These are phyloP conservation scores for Hordeum pubiflorum DNA, from an alignment of 202 grass and related monocot species.

Conservation along the genomic window DNA sequence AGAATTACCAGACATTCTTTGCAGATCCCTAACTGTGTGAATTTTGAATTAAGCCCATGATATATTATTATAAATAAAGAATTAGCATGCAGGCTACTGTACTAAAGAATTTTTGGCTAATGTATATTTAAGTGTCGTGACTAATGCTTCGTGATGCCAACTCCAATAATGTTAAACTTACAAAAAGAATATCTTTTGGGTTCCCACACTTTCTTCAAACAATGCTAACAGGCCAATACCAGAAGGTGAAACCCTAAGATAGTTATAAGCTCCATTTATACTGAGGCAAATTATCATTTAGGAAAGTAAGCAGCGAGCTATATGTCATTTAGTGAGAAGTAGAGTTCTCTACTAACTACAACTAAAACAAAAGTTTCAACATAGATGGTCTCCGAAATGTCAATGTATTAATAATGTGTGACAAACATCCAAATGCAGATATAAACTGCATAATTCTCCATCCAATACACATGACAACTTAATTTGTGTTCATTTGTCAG, in stretches of 20 bases:
- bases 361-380: not conserved
- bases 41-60: conserved; percentile 46
- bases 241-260: not conserved
- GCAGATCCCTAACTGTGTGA: conserved; percentile 94
- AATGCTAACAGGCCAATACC: not conserved
- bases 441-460: not conserved
- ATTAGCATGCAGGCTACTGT: not conserved
- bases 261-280: not conserved
- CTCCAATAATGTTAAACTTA: not conserved
- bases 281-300: not conserved
- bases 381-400: not conserved
- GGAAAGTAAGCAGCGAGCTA: not conserved
- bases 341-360: not conserved
- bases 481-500: not conserved
- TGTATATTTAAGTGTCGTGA: not conserved
- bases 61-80: conserved; percentile 1
- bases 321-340: not conserved
- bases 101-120: not conserved
- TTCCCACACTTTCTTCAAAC: not conserved
- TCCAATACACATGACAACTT: not conserved
- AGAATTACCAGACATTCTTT: conserved; percentile 87
- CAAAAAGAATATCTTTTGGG: not conserved
- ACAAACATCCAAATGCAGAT: not conserved
- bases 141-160: not conserved
- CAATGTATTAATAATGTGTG: not conserved